Evolutionary conservation across 225 moss, liverwort and hornwort genomes (phyloP).

Genomic region (Physcomitrium patens): DNA sequence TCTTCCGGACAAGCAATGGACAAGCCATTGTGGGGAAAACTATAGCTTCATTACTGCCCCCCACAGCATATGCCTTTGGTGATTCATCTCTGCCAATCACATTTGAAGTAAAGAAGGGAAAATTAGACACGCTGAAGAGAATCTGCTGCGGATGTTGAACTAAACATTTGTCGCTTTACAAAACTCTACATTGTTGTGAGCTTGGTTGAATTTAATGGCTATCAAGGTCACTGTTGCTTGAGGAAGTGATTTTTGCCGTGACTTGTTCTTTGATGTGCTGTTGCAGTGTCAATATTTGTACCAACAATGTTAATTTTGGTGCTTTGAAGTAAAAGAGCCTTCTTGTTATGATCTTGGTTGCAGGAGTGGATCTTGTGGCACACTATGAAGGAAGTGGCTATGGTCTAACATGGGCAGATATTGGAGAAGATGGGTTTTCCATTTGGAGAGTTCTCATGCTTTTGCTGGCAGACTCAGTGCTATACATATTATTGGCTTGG

Average conservation of each 20-base stretch:
- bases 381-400: conserved; percentile 70
- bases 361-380: conserved; percentile 88
- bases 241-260: not conserved
- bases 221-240: too few species aligned
- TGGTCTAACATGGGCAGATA: conserved; percentile 76
- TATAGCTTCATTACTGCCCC: conserved; percentile 70
- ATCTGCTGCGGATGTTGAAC: not conserved
- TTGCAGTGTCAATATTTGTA: too few species aligned
- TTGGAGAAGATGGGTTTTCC: conserved; percentile 76
- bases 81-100: conserved; percentile 12
- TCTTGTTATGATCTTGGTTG: conserved; percentile 15
- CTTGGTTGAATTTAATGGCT: too few species aligned
- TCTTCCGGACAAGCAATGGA: conserved; percentile 78
- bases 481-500: conserved; percentile 81
- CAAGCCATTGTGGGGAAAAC: conserved; percentile 84
- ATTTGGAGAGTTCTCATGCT: conserved; percentile 76
- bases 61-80: conserved; percentile 94
- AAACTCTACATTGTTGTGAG: too few species aligned
- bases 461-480: conserved; percentile 60
- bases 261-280: not conserved
- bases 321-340: too few species aligned
- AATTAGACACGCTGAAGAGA: not conserved
- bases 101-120: not conserved
- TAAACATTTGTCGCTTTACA: too few species aligned
- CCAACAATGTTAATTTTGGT: too few species aligned